phyloP scores from a whole-genome alignment of 305 asterid species.

The Rubia tinctorum region DNA sequence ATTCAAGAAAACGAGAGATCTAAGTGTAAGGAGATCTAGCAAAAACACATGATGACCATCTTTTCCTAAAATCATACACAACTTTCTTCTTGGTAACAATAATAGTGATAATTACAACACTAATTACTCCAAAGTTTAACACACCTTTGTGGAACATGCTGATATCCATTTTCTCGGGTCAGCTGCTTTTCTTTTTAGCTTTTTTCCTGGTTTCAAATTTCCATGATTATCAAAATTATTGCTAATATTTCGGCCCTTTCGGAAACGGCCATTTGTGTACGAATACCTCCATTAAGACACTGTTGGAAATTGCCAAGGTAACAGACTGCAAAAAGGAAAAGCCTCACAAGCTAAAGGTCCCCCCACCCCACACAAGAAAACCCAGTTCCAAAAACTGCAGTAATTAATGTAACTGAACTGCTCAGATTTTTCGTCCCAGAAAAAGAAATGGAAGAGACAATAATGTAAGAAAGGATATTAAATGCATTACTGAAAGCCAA shows the following conservation, averaged over 20 bases:
- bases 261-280: slow-evolving; percentile 46
- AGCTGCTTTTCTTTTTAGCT: slow-evolving; percentile 19
- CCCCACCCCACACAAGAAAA: too few species aligned
- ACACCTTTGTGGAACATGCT: slow-evolving; percentile 14
- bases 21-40: slow-evolving; percentile 24
- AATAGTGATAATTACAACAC: slow-evolving; percentile 37
- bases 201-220: slow-evolving; percentile 17
- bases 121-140: slow-evolving; percentile 35
- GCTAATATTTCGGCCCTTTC: neutral
- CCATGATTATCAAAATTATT: slow-evolving; percentile 14
- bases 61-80: slow-evolving; percentile 29
- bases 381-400: too few species aligned
- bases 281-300: slow-evolving; percentile 62
- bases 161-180: slow-evolving; percentile 15
- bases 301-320: slow-evolving; percentile 30
- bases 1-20: slow-evolving; percentile 35
- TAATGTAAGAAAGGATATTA: slow-evolving; percentile 6
- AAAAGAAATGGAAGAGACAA: slow-evolving; percentile 14
- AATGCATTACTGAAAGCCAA: slow-evolving; percentile 30
- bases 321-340: too few species aligned
- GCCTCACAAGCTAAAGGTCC: too few species aligned
- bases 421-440: slow-evolving; percentile 39
- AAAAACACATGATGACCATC: slow-evolving; percentile 36
- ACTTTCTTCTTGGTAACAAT: slow-evolving; percentile 34
- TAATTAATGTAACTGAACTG: too few species aligned